Evolutionary conservation across 2,329 filamentous ascomycete genomes (phyloP).

Genomic region (Cladosporium oxysporum): DNA sequence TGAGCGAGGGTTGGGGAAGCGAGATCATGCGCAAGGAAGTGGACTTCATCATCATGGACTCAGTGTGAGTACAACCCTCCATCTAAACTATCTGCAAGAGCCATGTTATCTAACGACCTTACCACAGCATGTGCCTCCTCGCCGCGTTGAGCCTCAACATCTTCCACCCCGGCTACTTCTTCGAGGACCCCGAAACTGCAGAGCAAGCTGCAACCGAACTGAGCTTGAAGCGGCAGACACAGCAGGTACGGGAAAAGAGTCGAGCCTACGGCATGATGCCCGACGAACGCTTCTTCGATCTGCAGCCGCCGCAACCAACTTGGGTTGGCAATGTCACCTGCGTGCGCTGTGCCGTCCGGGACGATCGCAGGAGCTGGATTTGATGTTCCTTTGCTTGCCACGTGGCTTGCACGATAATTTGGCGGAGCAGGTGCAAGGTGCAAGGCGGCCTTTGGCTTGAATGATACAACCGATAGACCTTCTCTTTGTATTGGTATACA

Average conservation of each 20-base stretch:
- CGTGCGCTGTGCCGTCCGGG: background rate
- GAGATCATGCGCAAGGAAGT: background rate
- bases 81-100: background rate
- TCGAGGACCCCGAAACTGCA: background rate
- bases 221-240: background rate
- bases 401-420: background rate
- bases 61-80: background rate
- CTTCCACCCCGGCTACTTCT: background rate
- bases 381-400: background rate
- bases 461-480: background rate
- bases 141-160: conserved; percentile 1
- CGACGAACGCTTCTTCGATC: background rate
- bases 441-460: background rate
- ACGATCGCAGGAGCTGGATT: background rate
- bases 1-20: conserved; percentile 3
- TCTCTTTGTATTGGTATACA: background rate
- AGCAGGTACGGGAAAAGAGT: background rate
- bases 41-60: background rate
- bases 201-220: background rate
- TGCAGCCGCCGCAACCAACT: background rate
- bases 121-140: background rate
- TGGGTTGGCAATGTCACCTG: background rate
- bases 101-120: background rate
- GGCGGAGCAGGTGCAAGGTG: background rate
- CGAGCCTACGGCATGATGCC: background rate